Percentiles rank a stretch among this genome's conserved stretches.
Conservation (phyloP, 2,329 filamentous ascomycete genomes). For the Periconia digitata region DNA sequence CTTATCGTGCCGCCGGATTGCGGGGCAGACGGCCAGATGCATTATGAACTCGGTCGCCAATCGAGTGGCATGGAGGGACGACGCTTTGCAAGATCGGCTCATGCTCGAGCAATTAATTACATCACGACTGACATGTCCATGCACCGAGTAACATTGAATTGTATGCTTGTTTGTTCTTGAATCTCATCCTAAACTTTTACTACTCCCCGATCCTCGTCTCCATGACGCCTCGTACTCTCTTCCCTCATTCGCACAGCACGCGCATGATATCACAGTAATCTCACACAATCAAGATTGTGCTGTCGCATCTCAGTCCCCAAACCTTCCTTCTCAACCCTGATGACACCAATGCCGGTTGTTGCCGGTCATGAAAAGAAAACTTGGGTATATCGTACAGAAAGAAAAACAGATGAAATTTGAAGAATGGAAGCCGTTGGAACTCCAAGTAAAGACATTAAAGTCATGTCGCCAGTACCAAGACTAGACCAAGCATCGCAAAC, state of each 20-base stretch:
- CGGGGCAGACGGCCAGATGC: too few species aligned
- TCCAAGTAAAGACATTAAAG: background rate
- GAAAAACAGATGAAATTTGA: slow-evolving; percentile 1
- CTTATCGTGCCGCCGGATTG: too few species aligned
- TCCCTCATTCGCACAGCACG: background rate
- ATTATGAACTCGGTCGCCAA: too few species aligned
- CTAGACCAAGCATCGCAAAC: slow-evolving; percentile 15
- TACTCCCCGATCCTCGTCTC: background rate
- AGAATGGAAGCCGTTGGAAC: background rate
- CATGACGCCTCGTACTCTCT: background rate
- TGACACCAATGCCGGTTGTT: background rate
- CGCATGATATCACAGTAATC: background rate
- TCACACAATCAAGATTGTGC: background rate
- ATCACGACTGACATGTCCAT: too few species aligned
- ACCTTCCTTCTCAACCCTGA: background rate
- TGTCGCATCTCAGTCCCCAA: background rate
- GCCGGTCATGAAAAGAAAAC: too few species aligned
- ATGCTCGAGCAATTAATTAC: too few species aligned
- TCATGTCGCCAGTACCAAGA: slow-evolving; percentile 5
- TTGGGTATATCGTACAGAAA: slow-evolving; percentile 34
- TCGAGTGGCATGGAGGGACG: too few species aligned
- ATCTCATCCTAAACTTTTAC: background rate
- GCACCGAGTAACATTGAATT: too few species aligned
- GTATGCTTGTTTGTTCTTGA: background rate
- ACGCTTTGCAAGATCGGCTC: too few species aligned